Conservation (phyloP, 2,329 filamentous ascomycete species). For the Ceratocystis smalleyi region DNA sequence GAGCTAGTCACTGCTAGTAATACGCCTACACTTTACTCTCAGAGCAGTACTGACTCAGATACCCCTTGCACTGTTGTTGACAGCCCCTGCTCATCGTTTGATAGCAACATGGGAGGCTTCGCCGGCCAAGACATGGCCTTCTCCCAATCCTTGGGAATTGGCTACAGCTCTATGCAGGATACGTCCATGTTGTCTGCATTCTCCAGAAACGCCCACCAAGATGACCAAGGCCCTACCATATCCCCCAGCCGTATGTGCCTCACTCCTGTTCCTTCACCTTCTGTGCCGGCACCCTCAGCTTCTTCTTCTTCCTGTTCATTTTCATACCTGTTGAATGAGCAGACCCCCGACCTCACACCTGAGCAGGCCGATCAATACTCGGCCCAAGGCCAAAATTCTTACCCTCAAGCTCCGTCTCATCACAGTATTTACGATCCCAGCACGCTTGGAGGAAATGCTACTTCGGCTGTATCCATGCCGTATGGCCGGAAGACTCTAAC, state of each 20-base stretch:
- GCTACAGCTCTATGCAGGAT: background rate
- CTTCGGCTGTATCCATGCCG: background rate
- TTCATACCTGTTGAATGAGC: background rate
- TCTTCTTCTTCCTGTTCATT: background rate
- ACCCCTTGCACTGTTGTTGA: constrained; percentile 1
- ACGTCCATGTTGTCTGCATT: constrained; percentile 1
- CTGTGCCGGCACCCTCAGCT: background rate
- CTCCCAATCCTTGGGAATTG: background rate
- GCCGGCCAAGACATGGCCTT: background rate
- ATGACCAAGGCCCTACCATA: background rate
- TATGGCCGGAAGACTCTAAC: background rate
- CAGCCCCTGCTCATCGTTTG: constrained; percentile 8
- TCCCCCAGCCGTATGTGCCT: background rate
- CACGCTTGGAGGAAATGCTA: background rate
- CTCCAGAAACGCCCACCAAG: background rate
- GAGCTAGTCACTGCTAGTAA: background rate
- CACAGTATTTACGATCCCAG: background rate
- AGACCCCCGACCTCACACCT: background rate
- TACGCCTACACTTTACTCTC: background rate
- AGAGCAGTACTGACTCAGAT: background rate
- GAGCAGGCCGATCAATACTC: background rate
- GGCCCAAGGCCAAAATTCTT: background rate
- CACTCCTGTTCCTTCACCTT: background rate
- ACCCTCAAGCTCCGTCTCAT: background rate
- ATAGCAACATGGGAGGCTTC: constrained; percentile 5